Percentiles rank a stretch among this genome's conserved stretches.
phyloP scores from a whole-genome alignment of 768 basidiomycete species.

The Gymnopilus dilepis region DNA sequence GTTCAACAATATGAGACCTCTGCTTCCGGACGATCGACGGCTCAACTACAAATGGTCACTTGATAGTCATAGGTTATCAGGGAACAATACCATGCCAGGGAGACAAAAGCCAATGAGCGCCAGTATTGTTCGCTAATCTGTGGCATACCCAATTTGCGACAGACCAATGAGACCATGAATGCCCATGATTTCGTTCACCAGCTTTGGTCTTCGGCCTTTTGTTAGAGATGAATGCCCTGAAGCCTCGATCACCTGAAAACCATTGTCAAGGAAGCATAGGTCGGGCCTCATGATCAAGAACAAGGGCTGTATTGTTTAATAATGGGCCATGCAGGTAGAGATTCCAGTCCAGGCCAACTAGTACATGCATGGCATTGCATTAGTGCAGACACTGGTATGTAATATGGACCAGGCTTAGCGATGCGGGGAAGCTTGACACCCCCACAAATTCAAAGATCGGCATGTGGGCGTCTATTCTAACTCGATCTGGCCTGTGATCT shows the following conservation, averaged over 20 bases:
- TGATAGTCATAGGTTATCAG: background rate
- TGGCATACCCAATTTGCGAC: too few relatives aligned
- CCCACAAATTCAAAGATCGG: background rate
- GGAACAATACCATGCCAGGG: background rate
- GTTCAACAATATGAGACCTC: background rate
- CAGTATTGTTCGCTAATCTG: background rate
- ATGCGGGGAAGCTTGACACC: background rate
- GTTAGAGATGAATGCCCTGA: background rate
- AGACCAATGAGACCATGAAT: background rate
- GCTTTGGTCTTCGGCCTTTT: too few relatives aligned
- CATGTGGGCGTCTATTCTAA: conserved; percentile 3
- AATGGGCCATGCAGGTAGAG: background rate
- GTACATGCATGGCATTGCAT: background rate
- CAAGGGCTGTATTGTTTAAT: background rate
- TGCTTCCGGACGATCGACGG: background rate
- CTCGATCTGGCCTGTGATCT: background rate
- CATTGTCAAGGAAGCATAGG: background rate
- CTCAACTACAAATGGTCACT: background rate
- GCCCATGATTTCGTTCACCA: background rate
- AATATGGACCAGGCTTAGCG: background rate
- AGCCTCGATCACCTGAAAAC: background rate
- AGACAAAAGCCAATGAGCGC: background rate
- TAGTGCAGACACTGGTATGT: background rate
- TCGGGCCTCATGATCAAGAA: background rate
- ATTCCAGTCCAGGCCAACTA: background rate